A percentile compares a stretch with the other conserved stretches of the same genome.
These are phyloP conservation scores for Straminergon stramineum DNA, from an alignment of 225 moss, liverwort and hornwort genomes.

Conservation along the genomic window DNA sequence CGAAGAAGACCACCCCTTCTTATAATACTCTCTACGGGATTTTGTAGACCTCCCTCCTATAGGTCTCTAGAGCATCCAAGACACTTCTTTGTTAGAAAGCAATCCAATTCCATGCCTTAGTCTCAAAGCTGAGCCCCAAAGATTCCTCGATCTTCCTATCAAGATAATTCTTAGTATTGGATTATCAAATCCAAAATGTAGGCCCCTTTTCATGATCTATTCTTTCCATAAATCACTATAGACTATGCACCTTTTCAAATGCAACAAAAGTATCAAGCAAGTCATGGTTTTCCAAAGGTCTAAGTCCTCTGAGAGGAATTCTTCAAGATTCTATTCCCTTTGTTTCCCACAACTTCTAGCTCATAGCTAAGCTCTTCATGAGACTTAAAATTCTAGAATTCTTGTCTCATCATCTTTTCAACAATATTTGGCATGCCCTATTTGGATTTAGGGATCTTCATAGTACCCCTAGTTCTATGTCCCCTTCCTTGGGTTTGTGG, in stretches of 20 bases:
- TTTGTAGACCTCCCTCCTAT: rapidly evolving
- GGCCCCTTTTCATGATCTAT: rapidly evolving
- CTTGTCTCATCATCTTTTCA: neutral
- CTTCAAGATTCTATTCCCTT: rapidly evolving
- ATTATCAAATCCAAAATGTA: rapidly evolving
- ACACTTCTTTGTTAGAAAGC: rapidly evolving
- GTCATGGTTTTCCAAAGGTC: neutral
- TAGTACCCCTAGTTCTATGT: rapidly evolving
- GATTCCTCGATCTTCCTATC: rapidly evolving
- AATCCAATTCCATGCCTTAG: neutral
- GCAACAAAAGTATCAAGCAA: neutral
- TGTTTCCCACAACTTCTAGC: neutral
- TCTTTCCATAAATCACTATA: rapidly evolving
- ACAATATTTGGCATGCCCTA: neutral
- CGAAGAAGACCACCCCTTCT: neutral
- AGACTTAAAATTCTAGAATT: no score
- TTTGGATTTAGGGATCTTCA: rapidly evolving
- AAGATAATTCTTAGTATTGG: neutral
- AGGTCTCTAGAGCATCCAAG: rapidly evolving
- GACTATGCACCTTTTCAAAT: neutral
- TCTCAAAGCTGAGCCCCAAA: neutral
- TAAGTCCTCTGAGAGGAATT: rapidly evolving
- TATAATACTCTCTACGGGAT: rapidly evolving
- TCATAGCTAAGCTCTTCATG: neutral
- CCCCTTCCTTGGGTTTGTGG: rapidly evolving